Percentiles rank a stretch among this genome's conserved stretches.
These are phyloP conservation scores for Pyrenophora graminea DNA, from an alignment of 2,329 filamentous ascomycete genomes.

Conservation along the genomic window DNA sequence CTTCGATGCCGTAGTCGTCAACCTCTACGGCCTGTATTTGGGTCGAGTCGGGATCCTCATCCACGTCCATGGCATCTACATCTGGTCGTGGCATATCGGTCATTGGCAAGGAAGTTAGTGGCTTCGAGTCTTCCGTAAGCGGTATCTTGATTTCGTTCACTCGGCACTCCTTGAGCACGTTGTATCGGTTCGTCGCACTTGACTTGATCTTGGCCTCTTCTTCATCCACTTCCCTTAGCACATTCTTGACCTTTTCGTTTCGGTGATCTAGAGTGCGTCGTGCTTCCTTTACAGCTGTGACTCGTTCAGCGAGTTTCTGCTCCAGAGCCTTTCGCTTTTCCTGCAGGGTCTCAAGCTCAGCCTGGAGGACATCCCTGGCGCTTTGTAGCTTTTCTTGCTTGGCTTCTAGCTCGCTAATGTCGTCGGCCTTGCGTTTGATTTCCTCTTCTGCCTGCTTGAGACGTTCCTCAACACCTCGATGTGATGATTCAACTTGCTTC, in stretches of 20 bases:
- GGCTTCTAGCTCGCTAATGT: conserved; percentile 65
- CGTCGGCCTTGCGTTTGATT: conserved; percentile 67
- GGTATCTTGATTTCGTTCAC: conserved; percentile 91
- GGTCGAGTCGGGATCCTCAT: conserved; percentile 63
- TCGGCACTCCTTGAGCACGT: conserved; percentile 83
- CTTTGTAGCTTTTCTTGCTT: conserved; percentile 77
- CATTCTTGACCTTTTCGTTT: conserved; percentile 78
- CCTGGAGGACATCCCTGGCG: conserved; percentile 71
- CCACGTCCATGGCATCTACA: conserved; percentile 89
- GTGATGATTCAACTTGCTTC: conserved; percentile 69
- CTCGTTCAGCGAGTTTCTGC: conserved; percentile 69
- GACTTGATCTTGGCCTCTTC: conserved; percentile 87
- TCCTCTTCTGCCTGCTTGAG: conserved; percentile 70
- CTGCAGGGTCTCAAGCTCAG: conserved; percentile 75
- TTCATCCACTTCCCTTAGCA: conserved; percentile 72
- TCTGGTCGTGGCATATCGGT: conserved; percentile 76
- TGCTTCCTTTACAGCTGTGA: conserved; percentile 75
- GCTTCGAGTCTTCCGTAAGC: conserved; percentile 69
- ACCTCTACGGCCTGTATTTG: conserved; percentile 61
- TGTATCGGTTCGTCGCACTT: conserved; percentile 81
- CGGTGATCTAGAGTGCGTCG: conserved; percentile 81
- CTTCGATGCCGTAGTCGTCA: conserved; percentile 88
- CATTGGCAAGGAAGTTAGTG: conserved; percentile 81
- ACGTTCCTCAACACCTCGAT: conserved; percentile 71
- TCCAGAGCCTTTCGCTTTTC: conserved; percentile 73